Conservation (phyloP, 306 rosid species). For the Rosa multiflora region DNA sequence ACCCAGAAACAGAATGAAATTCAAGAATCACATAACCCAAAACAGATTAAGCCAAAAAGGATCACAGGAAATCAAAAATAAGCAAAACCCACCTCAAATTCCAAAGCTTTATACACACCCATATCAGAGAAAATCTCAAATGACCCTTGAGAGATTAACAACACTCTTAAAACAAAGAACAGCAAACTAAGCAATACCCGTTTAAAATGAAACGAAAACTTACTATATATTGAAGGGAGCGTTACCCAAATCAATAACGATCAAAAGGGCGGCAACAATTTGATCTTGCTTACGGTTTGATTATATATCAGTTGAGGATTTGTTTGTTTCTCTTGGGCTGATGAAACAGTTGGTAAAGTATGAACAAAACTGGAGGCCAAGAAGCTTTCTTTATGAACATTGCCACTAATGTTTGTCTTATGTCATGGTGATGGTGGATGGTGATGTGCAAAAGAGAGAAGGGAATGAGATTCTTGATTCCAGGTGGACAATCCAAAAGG, state of each 20-base stretch:
- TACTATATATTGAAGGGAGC: constrained; percentile 12
- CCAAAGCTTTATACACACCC: not conserved
- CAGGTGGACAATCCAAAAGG: constrained; percentile 16
- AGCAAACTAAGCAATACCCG: constrained; percentile 9
- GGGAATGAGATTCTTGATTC: constrained; percentile 20
- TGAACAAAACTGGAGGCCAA: constrained; percentile 27
- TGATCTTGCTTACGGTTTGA: constrained; percentile 13
- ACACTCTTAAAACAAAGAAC: not conserved
- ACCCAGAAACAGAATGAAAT: constrained; percentile 11
- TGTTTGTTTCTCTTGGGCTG: constrained; percentile 32
- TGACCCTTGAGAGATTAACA: not conserved
- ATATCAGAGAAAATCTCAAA: not conserved
- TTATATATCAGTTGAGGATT: constrained; percentile 30
- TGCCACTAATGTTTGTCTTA: constrained; percentile 37
- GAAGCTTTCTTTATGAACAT: constrained; percentile 2
- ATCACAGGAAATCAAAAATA: not conserved
- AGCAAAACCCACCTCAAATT: constrained; percentile 4
- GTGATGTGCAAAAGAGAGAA: constrained; percentile 22
- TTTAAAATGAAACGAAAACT: constrained; percentile 21
- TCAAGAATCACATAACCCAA: constrained; percentile 12
- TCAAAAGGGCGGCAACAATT: constrained; percentile 28
- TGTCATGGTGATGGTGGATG: constrained; percentile 25
- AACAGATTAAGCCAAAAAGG: not conserved
- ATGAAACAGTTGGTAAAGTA: constrained; percentile 22
- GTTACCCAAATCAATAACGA: constrained; percentile 27